Conservation (phyloP, 345 rosid genomes). For the Pugionium dolabratum region DNA sequence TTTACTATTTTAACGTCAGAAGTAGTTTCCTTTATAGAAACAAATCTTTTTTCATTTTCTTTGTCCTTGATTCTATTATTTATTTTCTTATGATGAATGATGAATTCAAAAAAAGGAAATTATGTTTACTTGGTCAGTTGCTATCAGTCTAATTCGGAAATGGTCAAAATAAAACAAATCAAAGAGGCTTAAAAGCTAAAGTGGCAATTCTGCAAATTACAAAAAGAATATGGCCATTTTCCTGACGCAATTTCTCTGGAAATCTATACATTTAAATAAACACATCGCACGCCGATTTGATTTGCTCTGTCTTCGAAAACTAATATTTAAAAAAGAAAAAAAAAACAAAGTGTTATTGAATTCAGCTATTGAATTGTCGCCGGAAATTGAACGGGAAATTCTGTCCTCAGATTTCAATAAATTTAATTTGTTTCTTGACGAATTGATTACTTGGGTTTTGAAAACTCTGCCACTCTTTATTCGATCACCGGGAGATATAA, state of each 20-base stretch:
- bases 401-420: neutral
- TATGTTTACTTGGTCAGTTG: too few species aligned
- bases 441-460: neutral
- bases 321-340: neutral
- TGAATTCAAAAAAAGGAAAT: too few species aligned
- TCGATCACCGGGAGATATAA: neutral
- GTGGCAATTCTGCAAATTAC: too few species aligned
- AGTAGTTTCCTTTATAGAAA: neutral
- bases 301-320: slow-evolving; percentile 34
- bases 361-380: slow-evolving; percentile 6
- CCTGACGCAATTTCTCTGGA: neutral
- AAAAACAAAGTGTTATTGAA: slow-evolving; percentile 21
- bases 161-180: too few species aligned
- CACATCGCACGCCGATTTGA: slow-evolving; percentile 24
- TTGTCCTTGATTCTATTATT: neutral
- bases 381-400: neutral
- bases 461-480: neutral
- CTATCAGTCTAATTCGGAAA: too few species aligned
- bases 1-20: neutral
- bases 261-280: slow-evolving; percentile 24
- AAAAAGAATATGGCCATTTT: too few species aligned
- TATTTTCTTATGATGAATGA: neutral
- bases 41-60: neutral
- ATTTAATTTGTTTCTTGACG: neutral
- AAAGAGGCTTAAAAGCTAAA: too few species aligned